A percentile compares a stretch with the other conserved stretches of the same genome.
phyloP scores from a whole-genome alignment of 202 grass and related monocot genomes.

The Digitaria exilis region DNA sequence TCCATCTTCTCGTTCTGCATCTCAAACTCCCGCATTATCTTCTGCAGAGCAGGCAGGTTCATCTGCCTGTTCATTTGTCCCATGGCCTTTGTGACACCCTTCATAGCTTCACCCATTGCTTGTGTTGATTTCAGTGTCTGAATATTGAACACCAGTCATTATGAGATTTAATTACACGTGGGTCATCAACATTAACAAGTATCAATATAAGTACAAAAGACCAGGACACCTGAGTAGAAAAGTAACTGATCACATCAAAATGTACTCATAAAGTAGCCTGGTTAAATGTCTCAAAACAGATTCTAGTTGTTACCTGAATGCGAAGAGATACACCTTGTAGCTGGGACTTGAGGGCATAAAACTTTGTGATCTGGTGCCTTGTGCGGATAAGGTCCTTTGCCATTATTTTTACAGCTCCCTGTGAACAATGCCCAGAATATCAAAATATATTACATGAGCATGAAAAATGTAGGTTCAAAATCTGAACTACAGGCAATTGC shows the following conservation, averaged over 20 bases:
- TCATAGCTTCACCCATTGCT: slow-evolving; percentile 94
- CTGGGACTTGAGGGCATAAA: slow-evolving; percentile 85
- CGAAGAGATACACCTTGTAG: slow-evolving; percentile 89
- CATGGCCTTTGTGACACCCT: slow-evolving; percentile 93
- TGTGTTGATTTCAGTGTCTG: slow-evolving; percentile 91
- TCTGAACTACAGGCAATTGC: background rate
- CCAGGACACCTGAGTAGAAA: background rate
- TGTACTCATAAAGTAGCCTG: background rate
- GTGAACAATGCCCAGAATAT: slow-evolving; percentile 11
- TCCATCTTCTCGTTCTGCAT: slow-evolving; percentile 94
- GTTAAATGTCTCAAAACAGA: background rate
- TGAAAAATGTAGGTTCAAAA: background rate
- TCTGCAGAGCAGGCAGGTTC: slow-evolving; percentile 83
- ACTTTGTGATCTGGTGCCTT: slow-evolving; percentile 85
- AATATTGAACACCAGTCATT: background rate
- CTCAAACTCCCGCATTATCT: slow-evolving; percentile 89
- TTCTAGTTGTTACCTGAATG: slow-evolving; percentile 61
- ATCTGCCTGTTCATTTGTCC: slow-evolving; percentile 85
- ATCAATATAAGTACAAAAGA: background rate
- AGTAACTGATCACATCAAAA: background rate
- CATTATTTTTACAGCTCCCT: slow-evolving; percentile 91
- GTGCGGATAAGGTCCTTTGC: slow-evolving; percentile 91
- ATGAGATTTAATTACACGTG: background rate
- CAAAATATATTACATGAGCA: background rate
- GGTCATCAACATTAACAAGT: background rate